Base-by-base conservation (phyloP, 2,329 filamentous ascomycete species). In the Trichoderma lentiforme region DNA sequence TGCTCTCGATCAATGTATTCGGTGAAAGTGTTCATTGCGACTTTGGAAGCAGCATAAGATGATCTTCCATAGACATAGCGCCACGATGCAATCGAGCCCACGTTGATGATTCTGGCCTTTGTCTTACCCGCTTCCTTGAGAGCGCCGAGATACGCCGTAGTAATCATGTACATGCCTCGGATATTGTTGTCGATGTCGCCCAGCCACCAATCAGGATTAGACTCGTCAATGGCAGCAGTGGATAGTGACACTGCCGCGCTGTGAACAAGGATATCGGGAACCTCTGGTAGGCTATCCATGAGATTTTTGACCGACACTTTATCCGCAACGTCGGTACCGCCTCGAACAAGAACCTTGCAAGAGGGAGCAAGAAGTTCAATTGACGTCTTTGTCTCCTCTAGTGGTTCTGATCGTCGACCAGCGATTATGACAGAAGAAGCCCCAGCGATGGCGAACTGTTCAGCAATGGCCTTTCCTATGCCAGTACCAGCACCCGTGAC, bases 151-250 rank as follows among this genome's bases (percentile, higher is more conserved):
- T 66, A 53, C 7, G 43, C 43, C 8, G 26, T 53, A 1, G 63
- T 32, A 6, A 53, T 39, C 6, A 66, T n/a, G 63, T 66, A 66
- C 63, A 66, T 66, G 63, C 63, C 63, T 56, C 63, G 63, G 26
- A 66, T 36, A 39, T 66, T 53, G 26, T 66, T 53, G n/a, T 66
- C 63, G 2, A 66, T 66, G 30, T 66, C 63, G 5, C 63, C 63
- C 39, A 66, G 18, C 63, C 63, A 66, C 63, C 47, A 51, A 56
- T 51, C 63, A 32, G 30, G 39, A 39, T 66, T 56, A 9, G 63
- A 32, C 14, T 66, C 47, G 26, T 66, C 43, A 26, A 66, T 39
- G 26, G 63, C 26, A 18, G 39, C 63, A 12, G 63, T 66, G n/a
- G 63, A 66, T n/a, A 66, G 32, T 11, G 62, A 64, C 11, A 66